Conservation (phyloP, 2,329 filamentous ascomycete species). For the Thermochaetoides dissita region DNA sequence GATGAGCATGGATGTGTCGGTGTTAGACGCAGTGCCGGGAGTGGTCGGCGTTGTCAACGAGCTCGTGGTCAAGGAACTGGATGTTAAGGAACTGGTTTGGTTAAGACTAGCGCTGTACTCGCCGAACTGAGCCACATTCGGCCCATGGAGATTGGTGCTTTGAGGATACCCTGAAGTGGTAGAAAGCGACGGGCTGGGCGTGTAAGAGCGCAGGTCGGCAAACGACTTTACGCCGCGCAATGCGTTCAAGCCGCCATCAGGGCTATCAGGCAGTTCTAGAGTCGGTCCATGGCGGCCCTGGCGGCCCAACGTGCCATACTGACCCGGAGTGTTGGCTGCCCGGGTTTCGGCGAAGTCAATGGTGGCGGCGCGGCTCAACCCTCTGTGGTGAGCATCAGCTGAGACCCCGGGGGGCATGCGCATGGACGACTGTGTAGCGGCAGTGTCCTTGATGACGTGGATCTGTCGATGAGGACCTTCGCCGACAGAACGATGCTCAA, state of each 20-base stretch:
- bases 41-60: slow-evolving; percentile 24
- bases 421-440: slow-evolving; percentile 32
- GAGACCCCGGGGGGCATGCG: slow-evolving; percentile 51
- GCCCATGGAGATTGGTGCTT: slow-evolving; percentile 17
- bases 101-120: slow-evolving; percentile 28
- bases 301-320: slow-evolving; percentile 64
- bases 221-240: slow-evolving; percentile 92
- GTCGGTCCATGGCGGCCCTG: slow-evolving; percentile 52
- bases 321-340: slow-evolving; percentile 39
- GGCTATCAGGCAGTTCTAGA: slow-evolving; percentile 77
- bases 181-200: slow-evolving; percentile 80
- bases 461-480: slow-evolving; percentile 79
- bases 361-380: slow-evolving; percentile 85
- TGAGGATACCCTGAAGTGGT: slow-evolving; percentile 65
- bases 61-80: too few relatives aligned
- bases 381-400: slow-evolving; percentile 65
- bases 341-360: slow-evolving; percentile 80
- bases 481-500: slow-evolving; percentile 82
- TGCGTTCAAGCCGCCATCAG: slow-evolving; percentile 57
- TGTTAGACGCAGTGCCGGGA: slow-evolving; percentile 19
- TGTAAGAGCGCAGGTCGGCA: slow-evolving; percentile 87
- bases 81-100: slow-evolving; percentile 18
- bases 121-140: slow-evolving; percentile 26
- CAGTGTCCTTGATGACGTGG: slow-evolving; percentile 63
- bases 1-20: slow-evolving; percentile 25